Percentiles rank a stretch among this genome's conserved stretches.
Evolutionary conservation across 345 rosid genomes (phyloP).

Genomic region (Anacardium occidentale): DNA sequence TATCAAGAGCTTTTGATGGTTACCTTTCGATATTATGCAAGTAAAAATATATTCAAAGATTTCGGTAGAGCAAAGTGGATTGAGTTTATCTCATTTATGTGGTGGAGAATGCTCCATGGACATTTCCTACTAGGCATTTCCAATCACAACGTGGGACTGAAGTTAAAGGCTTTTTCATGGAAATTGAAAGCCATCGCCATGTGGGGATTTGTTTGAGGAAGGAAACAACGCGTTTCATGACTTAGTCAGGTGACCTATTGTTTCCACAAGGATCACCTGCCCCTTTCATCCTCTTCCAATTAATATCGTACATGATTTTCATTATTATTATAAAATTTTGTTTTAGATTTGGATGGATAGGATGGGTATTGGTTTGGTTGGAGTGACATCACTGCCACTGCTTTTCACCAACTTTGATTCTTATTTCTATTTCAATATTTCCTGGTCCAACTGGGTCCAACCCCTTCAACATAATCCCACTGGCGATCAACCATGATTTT

Average conservation of each 20-base stretch:
- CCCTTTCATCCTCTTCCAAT: too few relatives aligned
- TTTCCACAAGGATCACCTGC: background rate
- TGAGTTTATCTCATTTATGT: background rate
- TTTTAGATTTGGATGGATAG: too few relatives aligned
- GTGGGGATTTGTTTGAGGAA: background rate
- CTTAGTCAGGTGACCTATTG: background rate
- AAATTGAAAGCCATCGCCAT: background rate
- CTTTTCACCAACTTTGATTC: background rate
- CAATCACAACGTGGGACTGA: background rate
- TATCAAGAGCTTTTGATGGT: background rate
- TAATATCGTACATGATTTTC: too few relatives aligned
- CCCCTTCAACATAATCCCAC: too few relatives aligned
- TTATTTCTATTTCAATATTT: background rate
- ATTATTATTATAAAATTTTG: too few relatives aligned
- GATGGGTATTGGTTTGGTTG: background rate
- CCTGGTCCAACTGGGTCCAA: slow-evolving; percentile 2
- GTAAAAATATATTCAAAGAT: slow-evolving; percentile 9
- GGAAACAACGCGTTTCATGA: background rate
- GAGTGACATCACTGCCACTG: slow-evolving; percentile 6
- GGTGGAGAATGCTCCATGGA: background rate
- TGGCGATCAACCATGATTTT: too few relatives aligned
- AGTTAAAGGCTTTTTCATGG: background rate
- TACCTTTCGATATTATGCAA: background rate
- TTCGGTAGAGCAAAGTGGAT: background rate
- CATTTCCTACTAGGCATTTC: background rate